These are phyloP conservation scores for Closterium sp. DNA, from an alignment of 139 green algal species.

Conservation along the genomic window DNA sequence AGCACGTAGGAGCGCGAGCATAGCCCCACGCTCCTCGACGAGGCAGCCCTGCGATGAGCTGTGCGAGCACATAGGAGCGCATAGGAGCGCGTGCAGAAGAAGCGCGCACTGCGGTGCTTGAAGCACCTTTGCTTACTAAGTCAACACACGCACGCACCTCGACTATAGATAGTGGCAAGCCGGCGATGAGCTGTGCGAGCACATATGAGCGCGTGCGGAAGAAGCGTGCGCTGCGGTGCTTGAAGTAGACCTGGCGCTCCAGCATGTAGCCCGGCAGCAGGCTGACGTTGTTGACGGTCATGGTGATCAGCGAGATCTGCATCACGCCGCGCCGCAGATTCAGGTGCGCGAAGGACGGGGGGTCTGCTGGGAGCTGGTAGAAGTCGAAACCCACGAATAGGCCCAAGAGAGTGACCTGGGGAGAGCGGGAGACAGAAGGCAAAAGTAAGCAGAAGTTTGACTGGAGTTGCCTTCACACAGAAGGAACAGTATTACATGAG, in stretches of 20 bases:
- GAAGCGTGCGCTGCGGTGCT: slow-evolving; percentile 25
- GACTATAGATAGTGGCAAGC: slow-evolving; percentile 9
- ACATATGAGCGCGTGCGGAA: slow-evolving; percentile 26
- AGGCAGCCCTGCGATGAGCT: neutral
- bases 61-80: neutral
- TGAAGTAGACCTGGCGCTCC: slow-evolving; percentile 21
- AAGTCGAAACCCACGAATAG: neutral
- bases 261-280: slow-evolving; percentile 18
- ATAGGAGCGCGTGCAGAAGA: no score
- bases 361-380: neutral
- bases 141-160: neutral
- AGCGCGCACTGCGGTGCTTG: neutral
- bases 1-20: no score
- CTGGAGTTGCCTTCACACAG: no score
- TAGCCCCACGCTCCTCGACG: neutral
- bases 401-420: neutral
- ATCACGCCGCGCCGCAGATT: neutral
- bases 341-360: neutral
- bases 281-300: slow-evolving; percentile 1
- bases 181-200: neutral
- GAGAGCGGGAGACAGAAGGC: neutral
- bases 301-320: slow-evolving; percentile 19
- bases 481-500: no score
- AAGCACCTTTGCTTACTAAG: no score
- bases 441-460: no score